A percentile compares a stretch with the other conserved stretches of the same genome.
Evolutionary conservation across 2,329 filamentous ascomycete species (phyloP).

Genomic region (Tolypocladium tundrense): DNA sequence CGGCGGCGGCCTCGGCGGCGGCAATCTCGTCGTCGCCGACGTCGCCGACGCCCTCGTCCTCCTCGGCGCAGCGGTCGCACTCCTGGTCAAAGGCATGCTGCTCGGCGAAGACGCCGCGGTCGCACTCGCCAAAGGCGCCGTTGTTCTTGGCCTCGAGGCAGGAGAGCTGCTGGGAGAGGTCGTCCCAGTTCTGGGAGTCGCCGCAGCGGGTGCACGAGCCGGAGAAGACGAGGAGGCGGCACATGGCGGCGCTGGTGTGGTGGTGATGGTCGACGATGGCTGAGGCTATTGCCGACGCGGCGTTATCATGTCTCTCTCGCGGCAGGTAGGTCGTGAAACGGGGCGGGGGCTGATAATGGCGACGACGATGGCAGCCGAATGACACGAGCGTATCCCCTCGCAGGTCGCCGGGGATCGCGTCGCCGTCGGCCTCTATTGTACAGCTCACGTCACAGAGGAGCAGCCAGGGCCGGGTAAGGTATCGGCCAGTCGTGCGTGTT

Average conservation of each 20-base stretch:
- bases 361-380: background rate
- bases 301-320: background rate
- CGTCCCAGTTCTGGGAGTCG: slow-evolving; percentile 29
- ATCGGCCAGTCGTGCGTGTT: background rate
- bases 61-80: slow-evolving; percentile 31
- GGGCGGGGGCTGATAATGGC: background rate
- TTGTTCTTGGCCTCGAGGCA: slow-evolving; percentile 40
- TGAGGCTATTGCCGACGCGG: background rate
- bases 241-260: slow-evolving; percentile 23
- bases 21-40: slow-evolving; percentile 19
- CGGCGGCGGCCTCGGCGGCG: background rate
- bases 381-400: background rate
- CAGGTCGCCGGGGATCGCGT: background rate
- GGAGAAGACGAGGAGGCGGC: slow-evolving; percentile 33
- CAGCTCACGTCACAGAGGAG: background rate
- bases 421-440: background rate
- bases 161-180: slow-evolving; percentile 33
- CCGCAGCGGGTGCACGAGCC: slow-evolving; percentile 33
- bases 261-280: background rate
- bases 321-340: background rate
- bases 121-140: slow-evolving; percentile 33
- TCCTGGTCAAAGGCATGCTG: slow-evolving; percentile 37
- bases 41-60: slow-evolving; percentile 31
- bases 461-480: background rate
- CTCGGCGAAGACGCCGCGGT: slow-evolving; percentile 27